A percentile compares a stretch with the other conserved stretches of the same genome.
Conservation (phyloP, 75 land plant species). For the Pinus tabuliformis region DNA sequence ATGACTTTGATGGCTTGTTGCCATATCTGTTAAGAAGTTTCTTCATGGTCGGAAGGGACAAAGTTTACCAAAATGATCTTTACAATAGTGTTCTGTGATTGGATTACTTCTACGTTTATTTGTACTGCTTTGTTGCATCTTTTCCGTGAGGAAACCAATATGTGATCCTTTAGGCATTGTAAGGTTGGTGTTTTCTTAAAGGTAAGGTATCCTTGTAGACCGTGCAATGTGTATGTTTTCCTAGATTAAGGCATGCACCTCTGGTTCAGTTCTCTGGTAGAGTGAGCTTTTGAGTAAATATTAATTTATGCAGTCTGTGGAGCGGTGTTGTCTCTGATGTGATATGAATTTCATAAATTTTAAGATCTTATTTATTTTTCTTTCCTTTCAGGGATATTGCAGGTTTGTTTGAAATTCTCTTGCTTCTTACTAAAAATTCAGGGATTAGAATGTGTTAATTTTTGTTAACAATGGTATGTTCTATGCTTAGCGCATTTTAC, state of each 20-base stretch:
- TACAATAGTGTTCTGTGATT: background rate
- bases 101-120: background rate
- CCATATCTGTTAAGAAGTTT: background rate
- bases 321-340: background rate
- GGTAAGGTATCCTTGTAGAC: background rate
- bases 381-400: background rate
- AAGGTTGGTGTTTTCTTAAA: background rate
- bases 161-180: background rate
- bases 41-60: background rate
- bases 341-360: background rate
- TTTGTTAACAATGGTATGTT: too few species aligned
- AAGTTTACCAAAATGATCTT: background rate
- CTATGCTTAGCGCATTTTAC: too few species aligned
- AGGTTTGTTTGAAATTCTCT: background rate
- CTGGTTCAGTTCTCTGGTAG: background rate
- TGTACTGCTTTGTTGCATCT: background rate
- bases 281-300: background rate
- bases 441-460: too few species aligned
- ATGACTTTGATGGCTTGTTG: background rate
- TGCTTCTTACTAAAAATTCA: background rate
- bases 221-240: background rate
- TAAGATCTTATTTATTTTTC: background rate
- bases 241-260: background rate
- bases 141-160: too few species aligned
- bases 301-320: background rate